These are phyloP conservation scores for Pythium vanterpoolii DNA, from an alignment of 352 stramenopile species.

Conservation along the genomic window DNA sequence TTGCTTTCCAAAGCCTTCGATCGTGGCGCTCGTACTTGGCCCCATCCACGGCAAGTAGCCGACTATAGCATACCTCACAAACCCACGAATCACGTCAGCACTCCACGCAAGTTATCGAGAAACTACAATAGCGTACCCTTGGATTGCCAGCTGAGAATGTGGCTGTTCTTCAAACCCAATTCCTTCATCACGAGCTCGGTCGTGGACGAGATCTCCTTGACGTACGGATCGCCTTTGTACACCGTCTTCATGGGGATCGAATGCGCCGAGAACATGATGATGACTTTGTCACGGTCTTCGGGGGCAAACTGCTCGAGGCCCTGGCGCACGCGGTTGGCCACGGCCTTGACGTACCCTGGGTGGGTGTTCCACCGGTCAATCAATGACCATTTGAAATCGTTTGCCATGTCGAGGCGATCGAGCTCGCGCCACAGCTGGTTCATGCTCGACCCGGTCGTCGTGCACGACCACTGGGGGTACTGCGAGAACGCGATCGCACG, in stretches of 20 bases:
- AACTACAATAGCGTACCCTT: slow-evolving; percentile 42
- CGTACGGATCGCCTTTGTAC: slow-evolving; percentile 87
- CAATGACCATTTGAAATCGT: slow-evolving; percentile 81
- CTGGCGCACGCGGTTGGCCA: slow-evolving; percentile 90
- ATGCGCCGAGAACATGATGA: slow-evolving; percentile 90
- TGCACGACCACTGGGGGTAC: slow-evolving; percentile 99
- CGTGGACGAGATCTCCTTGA: slow-evolving; percentile 79
- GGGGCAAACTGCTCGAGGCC: slow-evolving; percentile 91
- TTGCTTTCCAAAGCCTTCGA: slow-evolving; percentile 89
- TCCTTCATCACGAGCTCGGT: slow-evolving; percentile 71
- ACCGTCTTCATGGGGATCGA: slow-evolving; percentile 89
- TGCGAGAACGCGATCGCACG: slow-evolving; percentile 97
- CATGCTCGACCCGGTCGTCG: slow-evolving; percentile 95
- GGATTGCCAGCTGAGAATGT: slow-evolving; percentile 96
- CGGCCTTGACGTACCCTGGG: slow-evolving; percentile 93
- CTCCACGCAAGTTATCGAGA: neutral
- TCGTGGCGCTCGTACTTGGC: slow-evolving; percentile 95
- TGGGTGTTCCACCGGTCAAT: slow-evolving; percentile 94
- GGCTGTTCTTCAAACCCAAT: slow-evolving; percentile 59
- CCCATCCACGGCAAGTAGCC: slow-evolving; percentile 98
- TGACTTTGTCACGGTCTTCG: slow-evolving; percentile 85
- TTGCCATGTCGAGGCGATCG: slow-evolving; percentile 84
- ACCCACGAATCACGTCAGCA: neutral
- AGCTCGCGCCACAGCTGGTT: slow-evolving; percentile 87
- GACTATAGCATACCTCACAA: slow-evolving; percentile 50